phyloP scores from a whole-genome alignment of 2,329 filamentous ascomycete genomes.

The Pseudogymnoascus sp. region DNA sequence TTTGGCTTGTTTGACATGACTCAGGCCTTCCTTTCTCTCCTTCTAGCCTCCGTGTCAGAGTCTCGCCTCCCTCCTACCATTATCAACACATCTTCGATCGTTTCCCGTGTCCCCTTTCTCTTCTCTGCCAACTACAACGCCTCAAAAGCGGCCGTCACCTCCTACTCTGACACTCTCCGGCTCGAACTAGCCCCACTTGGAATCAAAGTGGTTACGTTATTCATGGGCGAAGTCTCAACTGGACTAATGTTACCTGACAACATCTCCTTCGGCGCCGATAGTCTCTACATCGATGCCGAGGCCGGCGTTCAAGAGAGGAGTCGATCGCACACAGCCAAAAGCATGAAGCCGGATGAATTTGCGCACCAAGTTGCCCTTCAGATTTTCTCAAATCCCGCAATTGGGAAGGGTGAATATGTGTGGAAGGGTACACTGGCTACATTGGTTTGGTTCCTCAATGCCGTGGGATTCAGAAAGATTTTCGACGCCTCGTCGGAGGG shows the following conservation, averaged over 20 bases:
- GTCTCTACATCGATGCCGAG: background rate
- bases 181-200: slow-evolving; percentile 29
- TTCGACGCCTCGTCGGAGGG: slow-evolving; percentile 4
- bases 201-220: slow-evolving; percentile 15
- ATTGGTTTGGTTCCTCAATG: slow-evolving; percentile 11
- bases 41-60: slow-evolving; percentile 28
- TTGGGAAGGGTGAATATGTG: slow-evolving; percentile 10
- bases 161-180: slow-evolving; percentile 33
- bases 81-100: slow-evolving; percentile 31
- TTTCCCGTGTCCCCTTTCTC: slow-evolving; percentile 27
- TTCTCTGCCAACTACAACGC: slow-evolving; percentile 35
- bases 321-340: slow-evolving; percentile 8
- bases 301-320: background rate
- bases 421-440: slow-evolving; percentile 11
- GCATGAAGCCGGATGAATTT: slow-evolving; percentile 17
- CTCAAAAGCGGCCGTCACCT: slow-evolving; percentile 34
- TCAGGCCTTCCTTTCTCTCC: slow-evolving; percentile 31
- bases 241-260: background rate
- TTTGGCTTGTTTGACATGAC: slow-evolving; percentile 32
- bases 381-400: slow-evolving; percentile 10
- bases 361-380: slow-evolving; percentile 16
- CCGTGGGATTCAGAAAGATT: slow-evolving; percentile 11
- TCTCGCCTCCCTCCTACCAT: slow-evolving; percentile 30
- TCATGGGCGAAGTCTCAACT: slow-evolving; percentile 13
- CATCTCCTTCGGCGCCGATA: background rate